These are phyloP conservation scores for Ambrosia trifida DNA, from an alignment of 129 eudicot genomes.

Conservation along the genomic window DNA sequence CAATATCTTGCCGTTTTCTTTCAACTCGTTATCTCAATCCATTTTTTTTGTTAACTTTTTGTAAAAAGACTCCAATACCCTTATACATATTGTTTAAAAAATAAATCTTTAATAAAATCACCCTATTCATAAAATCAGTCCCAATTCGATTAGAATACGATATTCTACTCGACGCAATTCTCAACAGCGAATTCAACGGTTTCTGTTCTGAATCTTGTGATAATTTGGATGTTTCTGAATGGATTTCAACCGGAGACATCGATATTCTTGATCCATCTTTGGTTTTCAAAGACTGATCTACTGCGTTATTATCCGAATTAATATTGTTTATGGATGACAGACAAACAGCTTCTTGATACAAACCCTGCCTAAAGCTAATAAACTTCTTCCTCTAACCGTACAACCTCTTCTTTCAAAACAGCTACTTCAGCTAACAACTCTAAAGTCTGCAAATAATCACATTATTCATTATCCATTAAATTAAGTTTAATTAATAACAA, in stretches of 20 bases:
- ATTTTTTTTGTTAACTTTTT: too few relatives aligned
- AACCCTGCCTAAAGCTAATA: conserved; percentile 58
- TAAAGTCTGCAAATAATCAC: conserved; percentile 51
- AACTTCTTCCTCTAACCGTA: conserved; percentile 76
- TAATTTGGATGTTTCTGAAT: conserved; percentile 33
- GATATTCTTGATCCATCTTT: conserved; percentile 41
- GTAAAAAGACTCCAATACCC: too few relatives aligned
- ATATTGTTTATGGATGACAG: conserved; percentile 44
- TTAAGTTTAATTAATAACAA: too few relatives aligned
- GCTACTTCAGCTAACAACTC: conserved; percentile 97
- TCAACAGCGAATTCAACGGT: conserved; percentile 41
- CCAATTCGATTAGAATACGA: conserved; percentile 34
- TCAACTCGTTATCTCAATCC: too few relatives aligned
- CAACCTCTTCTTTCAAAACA: conserved; percentile 93
- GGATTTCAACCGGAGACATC: conserved; percentile 41
- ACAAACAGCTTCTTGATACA: conserved; percentile 63
- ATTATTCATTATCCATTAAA: conserved; percentile 6
- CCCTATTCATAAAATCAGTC: conserved; percentile 40
- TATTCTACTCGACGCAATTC: conserved; percentile 49
- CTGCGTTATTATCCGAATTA: conserved; percentile 28
- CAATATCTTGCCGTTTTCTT: too few relatives aligned
- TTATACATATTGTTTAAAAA: too few relatives aligned
- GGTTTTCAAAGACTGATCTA: conserved; percentile 14
- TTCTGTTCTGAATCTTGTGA: conserved; percentile 25
- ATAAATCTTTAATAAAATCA: too few relatives aligned